Evolutionary conservation across 768 basidiomycete genomes (phyloP), one percentile per base, ranked within the genome.

Genomic region (Leccinellum rugosiceps): DNA sequence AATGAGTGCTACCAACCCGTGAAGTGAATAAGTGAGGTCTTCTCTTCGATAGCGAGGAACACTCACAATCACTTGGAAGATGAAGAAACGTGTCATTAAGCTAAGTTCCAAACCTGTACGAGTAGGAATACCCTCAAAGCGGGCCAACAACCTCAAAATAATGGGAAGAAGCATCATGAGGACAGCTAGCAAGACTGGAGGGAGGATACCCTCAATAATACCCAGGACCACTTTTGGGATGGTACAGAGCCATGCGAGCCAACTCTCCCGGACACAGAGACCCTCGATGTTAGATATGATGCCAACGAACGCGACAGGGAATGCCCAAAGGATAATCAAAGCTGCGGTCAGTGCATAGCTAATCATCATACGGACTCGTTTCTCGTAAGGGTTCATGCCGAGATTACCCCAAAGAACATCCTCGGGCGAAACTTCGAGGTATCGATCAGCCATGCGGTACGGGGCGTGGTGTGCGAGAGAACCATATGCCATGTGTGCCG

Each of bases 381-480:
- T 79, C 70, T 95, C 92, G 64, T 97, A 98, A 1, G 93, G 89
- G 68, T 95, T 96, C 76, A 98, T 70, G 30, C 83, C 82, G 9
- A 99, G 78, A 69, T 97, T 98, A 4, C 80, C 74, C 95, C 96
- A 98, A 60, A 98, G 88, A 47, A 99, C 88, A 72, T 97, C 94
- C 28, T 81, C 79, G 0, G 95, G 94, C 0, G 88, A 81, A 52
- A 96, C 86, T 70, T 97, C 95, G 41, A 87, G 80, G 66, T 86
- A 89, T 51, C 85, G 84, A 26, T 77, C 76, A 10, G 81, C 74
- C 93, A 98, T 97, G 15, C 83, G 76, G 64, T 91, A 92, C 25
- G 92, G 92, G 52, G 85, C 83, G 66, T 95, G 86, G 71, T 95
- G 90, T 6, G 83, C 75, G 43, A 95, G 74, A 4, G 78, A 76